phyloP scores from a whole-genome alignment of 129 eudicot genomes.

The Helianthus tuberosus region DNA sequence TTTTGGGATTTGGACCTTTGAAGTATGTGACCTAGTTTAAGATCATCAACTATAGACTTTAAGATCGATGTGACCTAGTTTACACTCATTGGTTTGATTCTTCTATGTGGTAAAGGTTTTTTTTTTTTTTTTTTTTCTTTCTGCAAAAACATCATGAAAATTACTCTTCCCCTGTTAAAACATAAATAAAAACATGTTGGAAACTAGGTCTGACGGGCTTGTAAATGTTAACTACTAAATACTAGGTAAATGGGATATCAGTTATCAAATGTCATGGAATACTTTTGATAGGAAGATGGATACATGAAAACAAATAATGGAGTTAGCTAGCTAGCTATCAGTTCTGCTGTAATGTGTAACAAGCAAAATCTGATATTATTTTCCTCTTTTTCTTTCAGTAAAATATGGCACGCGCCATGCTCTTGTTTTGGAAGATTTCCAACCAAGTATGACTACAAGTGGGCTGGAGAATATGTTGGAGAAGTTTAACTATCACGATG shows the following conservation, averaged over 20 bases:
- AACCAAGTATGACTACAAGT: conserved; percentile 70
- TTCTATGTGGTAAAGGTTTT: neutral
- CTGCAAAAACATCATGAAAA: neutral
- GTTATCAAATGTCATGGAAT: too few species aligned
- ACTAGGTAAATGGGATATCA: too few species aligned
- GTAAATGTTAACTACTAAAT: too few species aligned
- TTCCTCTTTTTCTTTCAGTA: conserved; percentile 34
- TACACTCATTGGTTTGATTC: neutral
- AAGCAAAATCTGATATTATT: conserved; percentile 10
- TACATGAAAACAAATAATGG: neutral
- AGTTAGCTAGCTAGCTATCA: neutral
- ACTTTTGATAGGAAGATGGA: neutral
- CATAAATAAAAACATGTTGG: neutral
- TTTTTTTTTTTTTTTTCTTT: neutral
- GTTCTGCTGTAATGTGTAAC: conserved; percentile 1
- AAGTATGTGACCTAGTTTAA: neutral
- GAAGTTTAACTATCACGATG: conserved; percentile 63
- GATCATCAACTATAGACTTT: neutral
- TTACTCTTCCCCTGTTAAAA: neutral
- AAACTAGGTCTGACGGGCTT: neutral
- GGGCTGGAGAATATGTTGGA: conserved; percentile 80
- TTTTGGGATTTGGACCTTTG: neutral
- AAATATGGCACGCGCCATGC: conserved; percentile 87
- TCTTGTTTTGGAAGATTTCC: conserved; percentile 80
- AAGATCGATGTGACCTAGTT: neutral